phyloP scores from a whole-genome alignment of 2,329 filamentous ascomycete species.

The Colletotrichum navitas region DNA sequence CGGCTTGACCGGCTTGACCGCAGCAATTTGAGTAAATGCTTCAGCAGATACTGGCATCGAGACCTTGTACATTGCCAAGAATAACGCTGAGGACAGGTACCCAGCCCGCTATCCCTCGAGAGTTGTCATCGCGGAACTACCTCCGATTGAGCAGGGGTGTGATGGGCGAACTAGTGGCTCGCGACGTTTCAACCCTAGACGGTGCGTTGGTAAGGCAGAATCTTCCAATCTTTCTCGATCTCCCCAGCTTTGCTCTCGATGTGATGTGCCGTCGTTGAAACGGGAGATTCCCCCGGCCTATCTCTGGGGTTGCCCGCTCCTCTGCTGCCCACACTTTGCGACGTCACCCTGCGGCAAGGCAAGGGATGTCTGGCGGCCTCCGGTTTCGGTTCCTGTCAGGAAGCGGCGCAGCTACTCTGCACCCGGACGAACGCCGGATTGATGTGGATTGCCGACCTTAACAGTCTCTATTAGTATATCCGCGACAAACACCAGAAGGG shows the following conservation, averaged over 20 bases:
- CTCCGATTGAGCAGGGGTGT: not conserved
- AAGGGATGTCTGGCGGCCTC: not conserved
- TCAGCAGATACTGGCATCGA: too few species aligned
- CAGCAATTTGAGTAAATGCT: too few species aligned
- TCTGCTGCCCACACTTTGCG: not conserved
- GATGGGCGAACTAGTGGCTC: not conserved
- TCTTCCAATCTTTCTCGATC: too few species aligned
- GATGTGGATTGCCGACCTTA: not conserved
- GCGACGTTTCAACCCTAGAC: not conserved
- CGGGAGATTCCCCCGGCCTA: not conserved
- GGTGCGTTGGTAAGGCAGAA: not conserved
- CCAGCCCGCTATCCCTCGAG: too few species aligned
- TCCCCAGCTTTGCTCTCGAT: not conserved
- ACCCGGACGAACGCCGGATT: too few species aligned
- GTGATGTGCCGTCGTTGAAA: not conserved
- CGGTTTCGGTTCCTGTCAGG: not conserved
- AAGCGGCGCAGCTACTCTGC: not conserved
- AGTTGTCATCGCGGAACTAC: too few species aligned
- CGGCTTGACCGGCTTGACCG: too few species aligned
- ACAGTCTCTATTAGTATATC: not conserved
- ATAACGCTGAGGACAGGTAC: too few species aligned
- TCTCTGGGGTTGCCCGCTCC: not conserved
- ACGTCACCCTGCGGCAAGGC: not conserved
- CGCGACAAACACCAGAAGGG: too few species aligned
- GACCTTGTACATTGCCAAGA: too few species aligned